A percentile compares a stretch with the other conserved stretches of the same genome.
Evolutionary conservation across 148 eudicot genomes (phyloP).

Genomic region (Gaultheria prostrata): DNA sequence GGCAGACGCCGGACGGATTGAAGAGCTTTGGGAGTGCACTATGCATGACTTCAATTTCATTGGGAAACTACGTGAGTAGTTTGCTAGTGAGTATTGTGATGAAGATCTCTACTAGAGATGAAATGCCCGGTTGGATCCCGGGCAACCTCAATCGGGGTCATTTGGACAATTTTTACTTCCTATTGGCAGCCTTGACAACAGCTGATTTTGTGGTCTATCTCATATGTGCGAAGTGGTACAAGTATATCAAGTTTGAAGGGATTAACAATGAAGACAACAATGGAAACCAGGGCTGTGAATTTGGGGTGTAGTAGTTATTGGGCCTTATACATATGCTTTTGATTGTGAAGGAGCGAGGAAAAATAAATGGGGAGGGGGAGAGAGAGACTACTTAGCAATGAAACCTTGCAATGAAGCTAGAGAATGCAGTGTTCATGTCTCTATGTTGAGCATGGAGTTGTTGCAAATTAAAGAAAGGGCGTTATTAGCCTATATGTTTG

Average conservation of each 20-base stretch:
- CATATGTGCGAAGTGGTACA: conserved; percentile 51
- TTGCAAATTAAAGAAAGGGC: not conserved
- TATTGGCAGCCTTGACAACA: conserved; percentile 46
- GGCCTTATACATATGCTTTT: not conserved
- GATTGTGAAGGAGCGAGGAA: not conserved
- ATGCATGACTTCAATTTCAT: conserved; percentile 63
- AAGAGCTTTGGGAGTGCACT: conserved; percentile 80
- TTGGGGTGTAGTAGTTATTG: conserved; percentile 7
- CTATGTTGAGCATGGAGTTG: conserved; percentile 4
- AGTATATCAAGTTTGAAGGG: conserved; percentile 38
- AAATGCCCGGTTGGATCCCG: conserved; percentile 69
- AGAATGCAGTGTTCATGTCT: not conserved
- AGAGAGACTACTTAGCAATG: not conserved
- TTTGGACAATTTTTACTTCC: conserved; percentile 55
- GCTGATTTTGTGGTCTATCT: conserved; percentile 50
- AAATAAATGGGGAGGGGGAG: not conserved
- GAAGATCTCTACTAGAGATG: conserved; percentile 40
- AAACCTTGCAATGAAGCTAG: conserved; percentile 9
- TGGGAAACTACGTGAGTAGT: conserved; percentile 67
- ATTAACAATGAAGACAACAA: not conserved
- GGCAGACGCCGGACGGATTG: conserved; percentile 61
- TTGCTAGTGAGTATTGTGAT: conserved; percentile 53
- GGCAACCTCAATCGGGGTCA: conserved; percentile 65
- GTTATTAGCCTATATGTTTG: not conserved
- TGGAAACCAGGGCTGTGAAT: not conserved